These are phyloP conservation scores for Candida argentea DNA, from an alignment of 805 yeast genomes.

Conservation along the genomic window DNA sequence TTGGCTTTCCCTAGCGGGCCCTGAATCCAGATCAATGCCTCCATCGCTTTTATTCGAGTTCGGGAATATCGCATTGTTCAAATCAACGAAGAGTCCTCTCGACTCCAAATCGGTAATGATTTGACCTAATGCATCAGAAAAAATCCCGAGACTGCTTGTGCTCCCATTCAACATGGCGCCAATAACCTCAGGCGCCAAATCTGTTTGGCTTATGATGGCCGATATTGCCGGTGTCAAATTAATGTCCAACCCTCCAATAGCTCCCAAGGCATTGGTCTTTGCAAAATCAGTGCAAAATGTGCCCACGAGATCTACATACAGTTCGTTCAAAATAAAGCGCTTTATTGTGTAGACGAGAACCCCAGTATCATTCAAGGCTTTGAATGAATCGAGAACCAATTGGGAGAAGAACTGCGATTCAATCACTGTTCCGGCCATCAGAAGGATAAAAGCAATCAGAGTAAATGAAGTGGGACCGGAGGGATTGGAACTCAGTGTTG, in stretches of 20 bases:
- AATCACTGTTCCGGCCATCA: slow-evolving; percentile 18
- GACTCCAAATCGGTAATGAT: slow-evolving; percentile 23
- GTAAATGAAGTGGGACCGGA: slow-evolving; percentile 12
- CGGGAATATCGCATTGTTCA: slow-evolving; percentile 26
- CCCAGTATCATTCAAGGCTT: slow-evolving; percentile 32
- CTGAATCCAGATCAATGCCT: no score
- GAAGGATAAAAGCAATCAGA: slow-evolving; percentile 18
- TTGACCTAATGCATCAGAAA: slow-evolving; percentile 19
- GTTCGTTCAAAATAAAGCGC: slow-evolving; percentile 21
- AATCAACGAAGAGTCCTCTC: slow-evolving; percentile 26
- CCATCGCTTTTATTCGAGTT: no score
- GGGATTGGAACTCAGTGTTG: no score
- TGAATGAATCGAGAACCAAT: slow-evolving; percentile 16
- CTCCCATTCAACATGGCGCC: slow-evolving; percentile 15
- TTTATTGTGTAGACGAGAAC: slow-evolving; percentile 28
- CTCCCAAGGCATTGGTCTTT: slow-evolving; percentile 16
- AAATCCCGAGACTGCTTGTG: slow-evolving; percentile 11
- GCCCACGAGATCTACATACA: slow-evolving; percentile 27
- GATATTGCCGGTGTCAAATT: slow-evolving; percentile 19
- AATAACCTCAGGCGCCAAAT: slow-evolving; percentile 11
- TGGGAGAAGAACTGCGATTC: slow-evolving; percentile 16
- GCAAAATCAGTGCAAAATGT: slow-evolving; percentile 18
- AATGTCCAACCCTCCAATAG: slow-evolving; percentile 11
- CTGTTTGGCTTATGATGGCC: slow-evolving; percentile 16
- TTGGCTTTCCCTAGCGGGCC: no score